Conservation (phyloP, 2,329 filamentous ascomycete genomes). For the Clonostachys byssicola region DNA sequence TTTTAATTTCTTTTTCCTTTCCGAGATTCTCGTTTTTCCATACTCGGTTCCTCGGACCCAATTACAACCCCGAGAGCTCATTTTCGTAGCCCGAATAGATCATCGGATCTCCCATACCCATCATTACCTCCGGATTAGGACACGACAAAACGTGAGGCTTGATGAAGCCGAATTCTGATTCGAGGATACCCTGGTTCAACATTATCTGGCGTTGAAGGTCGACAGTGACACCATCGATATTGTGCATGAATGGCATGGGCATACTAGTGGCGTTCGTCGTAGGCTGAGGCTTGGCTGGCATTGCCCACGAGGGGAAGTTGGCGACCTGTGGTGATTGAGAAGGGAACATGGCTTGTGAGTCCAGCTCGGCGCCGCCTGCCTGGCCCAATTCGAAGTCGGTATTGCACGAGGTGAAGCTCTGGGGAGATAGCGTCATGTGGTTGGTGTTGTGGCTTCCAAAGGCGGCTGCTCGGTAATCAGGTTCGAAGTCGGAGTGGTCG, state of each 20-base stretch:
- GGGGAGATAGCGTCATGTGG: slow-evolving; percentile 46
- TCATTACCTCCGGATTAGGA: slow-evolving; percentile 49
- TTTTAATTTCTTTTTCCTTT: background rate
- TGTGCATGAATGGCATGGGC: slow-evolving; percentile 20
- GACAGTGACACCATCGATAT: slow-evolving; percentile 35
- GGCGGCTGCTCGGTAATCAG: slow-evolving; percentile 46
- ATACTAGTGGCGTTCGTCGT: slow-evolving; percentile 9
- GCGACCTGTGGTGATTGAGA: slow-evolving; percentile 25
- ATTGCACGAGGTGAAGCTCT: slow-evolving; percentile 37
- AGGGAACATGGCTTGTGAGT: slow-evolving; percentile 24
- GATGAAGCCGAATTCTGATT: slow-evolving; percentile 48
- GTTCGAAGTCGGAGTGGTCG: slow-evolving; percentile 51
- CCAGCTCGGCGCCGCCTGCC: slow-evolving; percentile 23
- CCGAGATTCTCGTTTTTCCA: background rate
- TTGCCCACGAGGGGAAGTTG: slow-evolving; percentile 22
- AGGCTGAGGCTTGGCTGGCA: slow-evolving; percentile 10
- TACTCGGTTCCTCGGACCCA: background rate
- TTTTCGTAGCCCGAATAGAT: slow-evolving; percentile 49
- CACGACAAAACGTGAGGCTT: slow-evolving; percentile 51
- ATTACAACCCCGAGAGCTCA: slow-evolving; percentile 35
- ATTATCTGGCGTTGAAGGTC: slow-evolving; percentile 1
- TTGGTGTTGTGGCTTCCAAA: slow-evolving; percentile 32
- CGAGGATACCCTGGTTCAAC: slow-evolving; percentile 38
- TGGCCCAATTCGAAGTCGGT: slow-evolving; percentile 29
- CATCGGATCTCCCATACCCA: slow-evolving; percentile 55